phyloP scores from a whole-genome alignment of 768 basidiomycete genomes.

The Boletus patriciae region DNA sequence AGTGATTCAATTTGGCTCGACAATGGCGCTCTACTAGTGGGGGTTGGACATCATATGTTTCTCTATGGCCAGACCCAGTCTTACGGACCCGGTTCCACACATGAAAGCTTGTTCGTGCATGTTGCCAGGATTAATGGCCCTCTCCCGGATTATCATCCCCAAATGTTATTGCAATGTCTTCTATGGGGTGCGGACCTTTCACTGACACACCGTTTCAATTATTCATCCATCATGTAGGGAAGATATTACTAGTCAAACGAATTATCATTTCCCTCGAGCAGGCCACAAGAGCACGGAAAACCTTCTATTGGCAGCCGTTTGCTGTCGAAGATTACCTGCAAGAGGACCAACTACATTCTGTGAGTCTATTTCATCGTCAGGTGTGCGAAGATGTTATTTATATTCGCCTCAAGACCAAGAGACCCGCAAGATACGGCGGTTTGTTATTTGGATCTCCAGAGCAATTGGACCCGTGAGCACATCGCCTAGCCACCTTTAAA shows the following conservation, averaged over 20 bases:
- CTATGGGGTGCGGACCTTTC: conserved; percentile 70
- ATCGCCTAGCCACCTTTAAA: neutral
- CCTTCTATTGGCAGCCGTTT: conserved; percentile 47
- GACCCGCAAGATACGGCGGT: conserved; percentile 42
- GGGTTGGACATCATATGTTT: conserved; percentile 79
- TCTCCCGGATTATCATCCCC: conserved; percentile 88
- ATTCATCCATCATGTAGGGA: conserved; percentile 49
- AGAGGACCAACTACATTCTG: conserved; percentile 21
- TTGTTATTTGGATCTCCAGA: conserved; percentile 53
- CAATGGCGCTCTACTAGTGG: conserved; percentile 78
- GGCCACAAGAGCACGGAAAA: conserved; percentile 15
- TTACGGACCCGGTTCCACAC: conserved; percentile 20
- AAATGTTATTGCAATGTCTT: conserved; percentile 88
- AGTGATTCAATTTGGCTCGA: conserved; percentile 91
- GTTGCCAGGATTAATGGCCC: conserved; percentile 85
- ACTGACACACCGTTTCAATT: neutral
- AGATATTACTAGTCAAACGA: conserved; percentile 80
- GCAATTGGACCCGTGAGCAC: conserved; percentile 46
- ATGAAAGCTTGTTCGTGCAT: conserved; percentile 71
- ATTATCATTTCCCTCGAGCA: conserved; percentile 69
- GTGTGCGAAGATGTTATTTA: neutral
- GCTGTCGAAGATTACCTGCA: conserved; percentile 49
- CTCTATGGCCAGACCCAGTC: conserved; percentile 59
- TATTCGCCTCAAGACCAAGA: conserved; percentile 14
- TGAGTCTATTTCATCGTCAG: conserved; percentile 9